Evolutionary conservation across 768 basidiomycete species (phyloP).

Genomic region (Chlorophyllum brunneum): DNA sequence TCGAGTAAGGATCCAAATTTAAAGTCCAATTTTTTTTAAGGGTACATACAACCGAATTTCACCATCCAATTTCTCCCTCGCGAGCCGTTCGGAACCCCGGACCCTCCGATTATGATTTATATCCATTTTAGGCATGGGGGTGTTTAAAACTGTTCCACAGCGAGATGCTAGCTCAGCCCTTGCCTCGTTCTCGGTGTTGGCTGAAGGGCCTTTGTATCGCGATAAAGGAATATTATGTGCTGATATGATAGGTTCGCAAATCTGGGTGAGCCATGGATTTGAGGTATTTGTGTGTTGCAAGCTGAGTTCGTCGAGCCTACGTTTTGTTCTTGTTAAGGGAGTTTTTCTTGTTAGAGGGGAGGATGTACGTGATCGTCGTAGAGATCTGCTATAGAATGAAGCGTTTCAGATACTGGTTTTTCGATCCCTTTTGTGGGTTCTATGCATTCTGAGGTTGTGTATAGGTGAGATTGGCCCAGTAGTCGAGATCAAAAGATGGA

Average conservation of each 20-base stretch:
- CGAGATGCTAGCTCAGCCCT: conserved; percentile 66
- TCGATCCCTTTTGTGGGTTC: conserved; percentile 75
- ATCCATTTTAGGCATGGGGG: conserved; percentile 86
- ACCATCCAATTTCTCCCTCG: conserved; percentile 70
- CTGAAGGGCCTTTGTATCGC: conserved; percentile 55
- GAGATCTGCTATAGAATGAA: conserved; percentile 73
- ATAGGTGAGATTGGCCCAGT: background rate
- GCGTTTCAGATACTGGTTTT: conserved; percentile 64
- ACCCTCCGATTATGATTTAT: conserved; percentile 70
- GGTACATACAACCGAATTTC: conserved; percentile 73
- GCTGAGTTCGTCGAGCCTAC: conserved; percentile 70
- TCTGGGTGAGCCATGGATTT: conserved; percentile 76
- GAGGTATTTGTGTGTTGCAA: conserved; percentile 72
- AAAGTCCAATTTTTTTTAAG: background rate
- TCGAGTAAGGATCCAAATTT: conserved; percentile 51
- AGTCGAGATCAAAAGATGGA: conserved; percentile 19
- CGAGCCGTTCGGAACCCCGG: conserved; percentile 59
- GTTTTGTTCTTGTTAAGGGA: background rate
- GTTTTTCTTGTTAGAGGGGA: background rate
- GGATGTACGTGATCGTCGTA: conserved; percentile 74
- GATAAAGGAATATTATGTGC: conserved; percentile 69
- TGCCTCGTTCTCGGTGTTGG: conserved; percentile 31
- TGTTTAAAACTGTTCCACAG: conserved; percentile 86
- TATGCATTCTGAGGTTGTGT: conserved; percentile 61
- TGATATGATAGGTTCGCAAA: conserved; percentile 74